Conservation (phyloP, 2,329 filamentous ascomycete genomes). For the Cryphonectria nitschkei region DNA sequence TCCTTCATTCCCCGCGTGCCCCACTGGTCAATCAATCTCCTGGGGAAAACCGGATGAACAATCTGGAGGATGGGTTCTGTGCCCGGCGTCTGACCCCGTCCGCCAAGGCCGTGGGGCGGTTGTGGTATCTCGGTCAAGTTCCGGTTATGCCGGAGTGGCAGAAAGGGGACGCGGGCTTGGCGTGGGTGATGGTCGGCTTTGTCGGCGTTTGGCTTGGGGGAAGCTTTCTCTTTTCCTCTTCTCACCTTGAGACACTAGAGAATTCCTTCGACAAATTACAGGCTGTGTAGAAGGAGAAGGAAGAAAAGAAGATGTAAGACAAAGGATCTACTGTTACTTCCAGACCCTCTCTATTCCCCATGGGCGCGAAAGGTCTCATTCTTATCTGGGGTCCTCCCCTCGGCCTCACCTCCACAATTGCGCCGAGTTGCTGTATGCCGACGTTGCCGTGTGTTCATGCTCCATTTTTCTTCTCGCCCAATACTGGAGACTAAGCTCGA, state of each 20-base stretch:
- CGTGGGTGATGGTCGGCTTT: neutral
- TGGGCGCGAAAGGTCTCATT: neutral
- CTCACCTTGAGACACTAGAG: no score
- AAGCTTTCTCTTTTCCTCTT: no score
- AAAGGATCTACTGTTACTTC: neutral
- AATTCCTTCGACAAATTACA: no score
- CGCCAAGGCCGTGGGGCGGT: constrained; percentile 7
- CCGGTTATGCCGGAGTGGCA: neutral
- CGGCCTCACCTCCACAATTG: constrained; percentile 19
- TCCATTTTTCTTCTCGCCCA: neutral
- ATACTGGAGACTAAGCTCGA: no score
- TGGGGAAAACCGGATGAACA: constrained; percentile 4
- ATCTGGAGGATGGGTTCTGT: neutral
- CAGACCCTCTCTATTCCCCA: neutral
- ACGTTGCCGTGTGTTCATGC: constrained; percentile 8
- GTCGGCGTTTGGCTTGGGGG: neutral
- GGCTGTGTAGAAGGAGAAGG: neutral
- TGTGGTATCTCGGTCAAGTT: constrained; percentile 11
- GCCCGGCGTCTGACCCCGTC: constrained; percentile 3
- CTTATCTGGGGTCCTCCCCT: constrained; percentile 9
- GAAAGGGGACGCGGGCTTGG: constrained; percentile 1
- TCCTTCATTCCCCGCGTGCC: neutral
- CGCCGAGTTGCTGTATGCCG: constrained; percentile 21
- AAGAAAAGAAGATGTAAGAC: neutral
- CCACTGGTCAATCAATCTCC: neutral